Base-by-base conservation (phyloP, 805 yeast species). In the Debaryomyces prosopidis region DNA sequence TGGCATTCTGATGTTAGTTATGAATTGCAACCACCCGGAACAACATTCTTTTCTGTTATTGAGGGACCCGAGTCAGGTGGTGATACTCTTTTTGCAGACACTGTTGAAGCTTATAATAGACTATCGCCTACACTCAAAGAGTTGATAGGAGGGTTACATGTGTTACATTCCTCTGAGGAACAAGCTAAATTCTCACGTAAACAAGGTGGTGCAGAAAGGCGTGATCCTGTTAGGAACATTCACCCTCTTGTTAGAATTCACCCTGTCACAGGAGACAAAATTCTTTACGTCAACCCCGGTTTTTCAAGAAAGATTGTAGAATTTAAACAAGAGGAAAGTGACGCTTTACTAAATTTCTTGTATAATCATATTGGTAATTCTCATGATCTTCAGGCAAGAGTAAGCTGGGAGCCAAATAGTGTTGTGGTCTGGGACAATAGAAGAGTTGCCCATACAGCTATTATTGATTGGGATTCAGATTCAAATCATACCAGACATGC, bases 351-450 rank as follows among this genome's bases (percentile, higher is more conserved):
- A 51, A 47, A 56, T 30, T 69, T 69, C 53, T 62, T 69, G 54
- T 60, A 52, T 45, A 51, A 57, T 36, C 75, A 67, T 57, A 60
- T 69, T 42, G 60, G 48, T 40, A 54, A 48, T 28, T 54, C 70
- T 9, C 71, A 66, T 48, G 75, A 69, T 52, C 57, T 69, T 46
- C 73, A 69, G 44, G 61, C 65, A 37, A 60, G 74, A 55, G 74
- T 68, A 5, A 54, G 38, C 16, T 69, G 67, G 66, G 65, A 67
- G 51, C 63, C 66, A 8, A 58, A 57, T 28, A 59, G 72, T 14
- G 73, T 69, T 26, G 73, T 65, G 28, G 54, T 68, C 19, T 69
- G 73, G 71, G 75, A 69, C 45, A 69, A 69, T 55, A 63, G 74
- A 57, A 57, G 68, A 46, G 68, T 65, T 15, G 49, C 52, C 10